Conservation (phyloP, 78 protist genomes). For the Isochrysis galbana region DNA sequence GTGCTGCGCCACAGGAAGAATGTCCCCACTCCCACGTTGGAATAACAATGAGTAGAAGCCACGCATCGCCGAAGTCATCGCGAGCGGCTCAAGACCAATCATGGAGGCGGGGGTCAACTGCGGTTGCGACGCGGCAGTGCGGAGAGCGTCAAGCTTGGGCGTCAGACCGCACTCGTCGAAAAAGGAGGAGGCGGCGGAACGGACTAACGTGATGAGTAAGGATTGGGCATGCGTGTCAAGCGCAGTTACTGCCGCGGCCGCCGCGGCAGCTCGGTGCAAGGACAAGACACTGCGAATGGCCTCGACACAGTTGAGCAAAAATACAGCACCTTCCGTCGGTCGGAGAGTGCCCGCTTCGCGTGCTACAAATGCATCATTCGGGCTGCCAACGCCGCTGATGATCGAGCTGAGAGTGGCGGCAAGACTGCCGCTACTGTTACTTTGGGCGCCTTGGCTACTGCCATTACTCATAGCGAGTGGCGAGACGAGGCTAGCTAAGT, state of each 20-base stretch:
- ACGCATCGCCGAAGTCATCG: not conserved
- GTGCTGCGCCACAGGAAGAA: not conserved
- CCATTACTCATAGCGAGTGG: not conserved
- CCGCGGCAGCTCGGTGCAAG: not conserved
- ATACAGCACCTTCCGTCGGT: not conserved
- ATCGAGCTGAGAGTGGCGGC: not conserved
- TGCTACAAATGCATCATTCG: too few species aligned
- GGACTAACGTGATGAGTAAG: not conserved
- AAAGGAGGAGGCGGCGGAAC: not conserved
- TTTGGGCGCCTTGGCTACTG: not conserved
- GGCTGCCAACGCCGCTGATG: not conserved
- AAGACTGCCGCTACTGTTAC: not conserved
- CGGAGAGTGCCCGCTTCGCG: not conserved
- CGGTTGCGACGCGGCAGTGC: slow-evolving; percentile 13
- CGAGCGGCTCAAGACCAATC: slow-evolving; percentile 9
- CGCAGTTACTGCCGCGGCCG: not conserved
- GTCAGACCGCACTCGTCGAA: not conserved
- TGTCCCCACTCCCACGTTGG: not conserved
- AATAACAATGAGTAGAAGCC: not conserved
- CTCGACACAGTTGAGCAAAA: not conserved
- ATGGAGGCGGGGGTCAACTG: not conserved
- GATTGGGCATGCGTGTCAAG: not conserved
- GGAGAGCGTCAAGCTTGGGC: not conserved
- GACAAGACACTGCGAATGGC: not conserved
- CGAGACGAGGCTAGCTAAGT: not conserved